These are phyloP conservation scores for Daldinia childiae DNA, from an alignment of 495 filamentous ascomycete species.

Conservation along the genomic window DNA sequence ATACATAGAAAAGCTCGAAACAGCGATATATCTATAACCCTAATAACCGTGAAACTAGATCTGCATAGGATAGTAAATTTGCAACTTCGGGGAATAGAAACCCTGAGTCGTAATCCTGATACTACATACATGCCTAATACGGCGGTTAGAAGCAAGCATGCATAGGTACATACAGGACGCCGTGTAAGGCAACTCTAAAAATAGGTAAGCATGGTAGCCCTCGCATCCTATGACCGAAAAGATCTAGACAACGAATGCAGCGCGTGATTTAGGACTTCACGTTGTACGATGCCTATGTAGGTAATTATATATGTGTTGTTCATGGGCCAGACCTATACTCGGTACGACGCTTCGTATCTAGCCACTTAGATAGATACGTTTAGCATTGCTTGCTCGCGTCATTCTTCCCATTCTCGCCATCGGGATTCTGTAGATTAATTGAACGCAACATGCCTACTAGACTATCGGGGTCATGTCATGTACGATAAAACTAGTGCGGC, in stretches of 20 bases:
- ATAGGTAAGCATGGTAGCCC: neutral
- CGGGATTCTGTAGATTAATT: conserved; percentile 27
- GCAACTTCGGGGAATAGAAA: neutral
- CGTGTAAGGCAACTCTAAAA: neutral
- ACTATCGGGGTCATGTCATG: neutral
- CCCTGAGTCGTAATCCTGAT: neutral
- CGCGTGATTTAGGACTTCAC: neutral
- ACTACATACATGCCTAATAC: conserved; percentile 1
- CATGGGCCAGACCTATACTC: neutral
- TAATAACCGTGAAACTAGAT: conserved; percentile 1
- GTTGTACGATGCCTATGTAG: neutral
- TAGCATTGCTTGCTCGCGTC: neutral
- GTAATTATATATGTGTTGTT: neutral
- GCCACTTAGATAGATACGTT: no score
- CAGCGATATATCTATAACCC: neutral
- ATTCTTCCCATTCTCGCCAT: conserved; percentile 23
- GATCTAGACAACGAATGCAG: neutral
- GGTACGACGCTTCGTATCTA: neutral
- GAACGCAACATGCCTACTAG: neutral
- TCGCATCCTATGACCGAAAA: neutral
- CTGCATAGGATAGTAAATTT: neutral
- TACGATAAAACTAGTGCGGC: conserved; percentile 7
- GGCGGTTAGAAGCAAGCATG: neutral
- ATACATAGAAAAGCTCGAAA: neutral
- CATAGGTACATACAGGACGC: neutral